Evolutionary conservation across 176 grass and related monocot genomes (phyloP), one percentile per base, ranked within the genome.

Genomic region (Cymbopogon citratus): DNA sequence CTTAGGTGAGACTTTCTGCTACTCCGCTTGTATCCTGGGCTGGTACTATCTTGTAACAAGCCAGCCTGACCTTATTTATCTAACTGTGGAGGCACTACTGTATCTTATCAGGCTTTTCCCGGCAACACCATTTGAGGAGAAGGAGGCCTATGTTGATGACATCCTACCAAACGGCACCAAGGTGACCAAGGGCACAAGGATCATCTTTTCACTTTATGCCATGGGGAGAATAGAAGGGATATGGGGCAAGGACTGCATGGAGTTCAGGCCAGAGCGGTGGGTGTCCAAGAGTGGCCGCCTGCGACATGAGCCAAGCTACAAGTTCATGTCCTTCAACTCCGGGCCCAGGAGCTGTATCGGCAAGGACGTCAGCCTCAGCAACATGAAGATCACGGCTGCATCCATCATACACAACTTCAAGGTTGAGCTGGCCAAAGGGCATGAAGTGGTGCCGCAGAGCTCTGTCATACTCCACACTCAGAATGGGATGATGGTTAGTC

Each of bases 161-260:
- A 33, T 91, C 66, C 85, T 91, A 26, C 89, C 89, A 24, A 62
- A 84, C 4, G 85, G 85, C 34, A 84, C 85, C 21, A 91, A 62
- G 73, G 89, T 91, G 44, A 78, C 72, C 29, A 87, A 78, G 65
- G 81, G 81, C 59, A 91, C 65, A 49, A 82, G 89, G 81, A 73
- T 91, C 38, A 34, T 91, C 57, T 84, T 91, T 81, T 91, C 85
- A 3, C 81, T 91, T 12, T 91, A 88, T 1, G 77, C 77, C 36
- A 91, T 91, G 89, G 89, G 64, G 72, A 87, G 85, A 77, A 87
- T 91, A 43, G 63, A 87, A 77, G 89, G 85, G 52, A 81, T 91
- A n/a, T 87, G 89, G 89, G 89, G 89, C 72, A 85, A 91, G 48
- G 81, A 88, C 46, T 88, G 89, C 85, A 18, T 27, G 29, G 81